phyloP scores from a whole-genome alignment of 2,329 filamentous ascomycete genomes.

The Penicillium sumatraense region DNA sequence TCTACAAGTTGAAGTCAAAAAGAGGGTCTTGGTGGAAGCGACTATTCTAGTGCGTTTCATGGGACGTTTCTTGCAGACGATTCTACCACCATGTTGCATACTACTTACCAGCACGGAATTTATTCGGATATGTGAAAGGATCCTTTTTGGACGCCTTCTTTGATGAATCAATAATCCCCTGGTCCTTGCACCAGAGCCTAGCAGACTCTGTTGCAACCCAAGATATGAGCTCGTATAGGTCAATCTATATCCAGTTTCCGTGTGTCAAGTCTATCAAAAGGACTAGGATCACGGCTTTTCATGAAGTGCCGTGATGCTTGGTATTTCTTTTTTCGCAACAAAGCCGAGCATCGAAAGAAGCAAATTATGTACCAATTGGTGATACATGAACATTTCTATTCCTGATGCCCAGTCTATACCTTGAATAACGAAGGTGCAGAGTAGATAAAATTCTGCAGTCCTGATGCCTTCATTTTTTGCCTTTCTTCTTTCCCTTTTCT shows the following conservation, averaged over 20 bases:
- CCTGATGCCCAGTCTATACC: background rate
- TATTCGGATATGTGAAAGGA: background rate
- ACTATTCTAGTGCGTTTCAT: background rate
- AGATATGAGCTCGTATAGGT: background rate
- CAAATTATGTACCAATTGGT: background rate
- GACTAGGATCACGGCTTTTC: background rate
- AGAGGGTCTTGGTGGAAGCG: background rate
- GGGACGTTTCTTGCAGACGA: background rate
- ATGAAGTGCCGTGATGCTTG: background rate
- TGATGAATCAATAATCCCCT: too few relatives aligned
- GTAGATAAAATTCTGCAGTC: background rate
- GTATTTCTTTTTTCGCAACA: background rate
- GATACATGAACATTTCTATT: background rate
- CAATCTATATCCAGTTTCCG: background rate
- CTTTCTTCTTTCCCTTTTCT: slow-evolving; percentile 63
- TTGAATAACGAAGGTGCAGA: background rate
- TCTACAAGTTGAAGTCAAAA: background rate
- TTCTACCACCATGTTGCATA: background rate
- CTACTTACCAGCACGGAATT: background rate
- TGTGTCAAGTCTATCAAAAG: background rate
- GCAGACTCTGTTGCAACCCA: background rate
- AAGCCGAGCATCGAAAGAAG: background rate
- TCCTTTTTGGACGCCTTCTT: background rate
- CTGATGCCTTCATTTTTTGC: slow-evolving; percentile 41
- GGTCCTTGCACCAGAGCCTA: too few relatives aligned